Conservation (phyloP, 768 basidiomycete species). For the Podaxis sp. region DNA sequence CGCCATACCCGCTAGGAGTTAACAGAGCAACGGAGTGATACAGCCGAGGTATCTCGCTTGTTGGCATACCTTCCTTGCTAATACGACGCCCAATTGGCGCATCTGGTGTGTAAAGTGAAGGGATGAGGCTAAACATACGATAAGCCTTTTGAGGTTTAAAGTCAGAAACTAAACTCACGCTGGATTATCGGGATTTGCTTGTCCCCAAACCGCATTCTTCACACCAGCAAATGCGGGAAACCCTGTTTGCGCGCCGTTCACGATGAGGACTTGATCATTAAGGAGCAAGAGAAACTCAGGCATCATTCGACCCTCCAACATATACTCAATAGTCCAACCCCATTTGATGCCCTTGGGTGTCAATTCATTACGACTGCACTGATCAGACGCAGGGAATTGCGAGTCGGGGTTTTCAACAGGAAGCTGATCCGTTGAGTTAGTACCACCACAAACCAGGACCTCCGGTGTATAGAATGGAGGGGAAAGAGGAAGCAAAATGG, state of each 20-base stretch:
- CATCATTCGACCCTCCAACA: slow-evolving; percentile 36
- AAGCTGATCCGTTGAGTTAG: slow-evolving; percentile 26
- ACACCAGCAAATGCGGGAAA: slow-evolving; percentile 35
- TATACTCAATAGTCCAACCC: slow-evolving; percentile 43
- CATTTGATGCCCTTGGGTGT: slow-evolving; percentile 35
- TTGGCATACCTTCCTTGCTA: slow-evolving; percentile 38
- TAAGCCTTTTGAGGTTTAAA: not conserved
- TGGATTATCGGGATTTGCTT: slow-evolving; percentile 27
- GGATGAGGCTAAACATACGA: slow-evolving; percentile 22
- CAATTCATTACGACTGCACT: slow-evolving; percentile 37
- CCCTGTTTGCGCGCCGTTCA: slow-evolving; percentile 37
- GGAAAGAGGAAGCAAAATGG: slow-evolving; percentile 26
- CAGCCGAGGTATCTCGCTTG: slow-evolving; percentile 42
- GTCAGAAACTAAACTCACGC: slow-evolving; percentile 16
- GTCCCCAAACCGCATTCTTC: slow-evolving; percentile 19
- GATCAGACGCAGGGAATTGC: slow-evolving; percentile 36
- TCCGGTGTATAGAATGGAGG: slow-evolving; percentile 36
- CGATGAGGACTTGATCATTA: slow-evolving; percentile 36
- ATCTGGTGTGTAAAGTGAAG: slow-evolving; percentile 43
- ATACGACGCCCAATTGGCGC: slow-evolving; percentile 35
- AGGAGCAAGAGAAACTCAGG: slow-evolving; percentile 32
- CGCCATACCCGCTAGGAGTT: slow-evolving; percentile 45
- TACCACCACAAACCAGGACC: slow-evolving; percentile 41
- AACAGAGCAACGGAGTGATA: slow-evolving; percentile 60
- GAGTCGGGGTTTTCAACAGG: slow-evolving; percentile 26